phyloP scores from a whole-genome alignment of 2,329 filamentous ascomycete species.

The Ophiostoma quercus region DNA sequence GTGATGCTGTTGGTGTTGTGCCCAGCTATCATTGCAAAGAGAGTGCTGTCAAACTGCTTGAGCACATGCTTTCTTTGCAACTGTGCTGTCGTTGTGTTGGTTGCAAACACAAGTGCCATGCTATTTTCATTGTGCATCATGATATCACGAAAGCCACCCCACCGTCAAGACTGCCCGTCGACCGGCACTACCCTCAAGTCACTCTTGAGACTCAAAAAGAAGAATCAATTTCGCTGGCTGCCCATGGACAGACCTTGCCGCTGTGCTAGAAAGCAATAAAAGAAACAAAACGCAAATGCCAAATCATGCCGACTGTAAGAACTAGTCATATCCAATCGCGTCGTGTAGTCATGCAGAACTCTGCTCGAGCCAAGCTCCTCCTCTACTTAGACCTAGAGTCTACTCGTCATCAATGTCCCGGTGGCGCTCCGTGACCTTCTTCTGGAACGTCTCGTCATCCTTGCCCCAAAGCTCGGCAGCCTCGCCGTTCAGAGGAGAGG shows the following conservation, averaged over 20 bases:
- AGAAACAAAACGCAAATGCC: background rate
- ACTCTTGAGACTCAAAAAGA: too few relatives aligned
- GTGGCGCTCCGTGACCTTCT: constrained; percentile 60
- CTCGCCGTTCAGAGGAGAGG: constrained; percentile 91
- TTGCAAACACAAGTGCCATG: background rate
- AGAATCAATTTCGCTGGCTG: background rate
- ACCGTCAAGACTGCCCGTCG: too few relatives aligned
- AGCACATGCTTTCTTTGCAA: too few relatives aligned
- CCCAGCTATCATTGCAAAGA: too few relatives aligned
- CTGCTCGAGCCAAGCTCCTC: background rate
- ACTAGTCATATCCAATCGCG: constrained; percentile 9
- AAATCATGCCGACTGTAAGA: background rate
- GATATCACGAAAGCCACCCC: background rate
- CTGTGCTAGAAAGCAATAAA: background rate
- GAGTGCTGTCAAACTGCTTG: too few relatives aligned
- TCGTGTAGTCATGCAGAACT: background rate
- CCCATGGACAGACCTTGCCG: background rate
- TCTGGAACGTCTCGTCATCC: constrained; percentile 80
- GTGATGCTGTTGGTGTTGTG: too few relatives aligned
- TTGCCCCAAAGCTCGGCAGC: constrained; percentile 95
- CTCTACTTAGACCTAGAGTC: background rate
- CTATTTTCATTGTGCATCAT: background rate
- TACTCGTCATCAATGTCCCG: constrained; percentile 60
- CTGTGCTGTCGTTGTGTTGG: background rate
- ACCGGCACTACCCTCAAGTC: too few relatives aligned